A percentile compares a stretch with the other conserved stretches of the same genome.
These are phyloP conservation scores for Forsythia viridissima DNA, from an alignment of 257 asterid species.

Conservation along the genomic window DNA sequence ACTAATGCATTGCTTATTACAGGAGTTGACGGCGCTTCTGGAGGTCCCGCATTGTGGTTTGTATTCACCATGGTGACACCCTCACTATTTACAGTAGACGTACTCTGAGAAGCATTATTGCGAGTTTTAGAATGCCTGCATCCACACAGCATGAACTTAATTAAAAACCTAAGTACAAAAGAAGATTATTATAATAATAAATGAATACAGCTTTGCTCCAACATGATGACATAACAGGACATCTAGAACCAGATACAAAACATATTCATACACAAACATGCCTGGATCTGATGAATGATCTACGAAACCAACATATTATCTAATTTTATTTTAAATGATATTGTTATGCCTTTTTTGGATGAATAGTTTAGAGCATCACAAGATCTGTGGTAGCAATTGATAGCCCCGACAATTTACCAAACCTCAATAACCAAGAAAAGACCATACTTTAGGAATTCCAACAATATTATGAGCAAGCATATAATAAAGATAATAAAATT, in stretches of 20 bases:
- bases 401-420: not conserved
- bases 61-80: conserved; percentile 11
- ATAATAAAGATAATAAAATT: too few relatives aligned
- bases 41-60: conserved; percentile 8
- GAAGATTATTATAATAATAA: not conserved
- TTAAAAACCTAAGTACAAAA: not conserved
- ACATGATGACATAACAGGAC: not conserved
- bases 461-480: not conserved
- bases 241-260: too few relatives aligned
- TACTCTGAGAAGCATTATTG: conserved; percentile 30
- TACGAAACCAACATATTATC: not conserved
- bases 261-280: not conserved
- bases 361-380: not conserved
- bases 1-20: conserved; percentile 61
- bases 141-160: not conserved
- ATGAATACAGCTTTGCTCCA: not conserved
- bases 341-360: not conserved
- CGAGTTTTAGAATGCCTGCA: conserved; percentile 66
- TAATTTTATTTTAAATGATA: not conserved
- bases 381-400: not conserved
- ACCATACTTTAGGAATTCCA: not conserved
- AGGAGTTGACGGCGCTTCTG: conserved; percentile 32
- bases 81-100: conserved; percentile 24
- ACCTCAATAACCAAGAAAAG: not conserved
- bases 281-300: conserved; percentile 1